These are phyloP conservation scores for Celoporthe dispersa DNA, from an alignment of 2,329 filamentous ascomycete genomes.

Conservation along the genomic window DNA sequence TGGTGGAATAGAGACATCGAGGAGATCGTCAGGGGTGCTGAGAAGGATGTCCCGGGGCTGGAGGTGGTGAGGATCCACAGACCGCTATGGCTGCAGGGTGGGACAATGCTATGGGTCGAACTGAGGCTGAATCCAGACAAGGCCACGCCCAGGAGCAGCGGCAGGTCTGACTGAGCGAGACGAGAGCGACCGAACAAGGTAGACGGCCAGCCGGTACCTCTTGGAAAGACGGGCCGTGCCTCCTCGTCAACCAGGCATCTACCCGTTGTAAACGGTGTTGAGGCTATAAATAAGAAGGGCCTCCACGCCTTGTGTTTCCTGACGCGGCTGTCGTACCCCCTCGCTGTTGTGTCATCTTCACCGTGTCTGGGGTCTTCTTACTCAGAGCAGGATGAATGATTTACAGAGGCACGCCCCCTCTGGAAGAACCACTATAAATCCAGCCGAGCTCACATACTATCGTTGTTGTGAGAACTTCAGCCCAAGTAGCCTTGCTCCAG, in stretches of 20 bases:
- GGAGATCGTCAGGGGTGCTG: constrained; percentile 56
- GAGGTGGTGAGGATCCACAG: constrained; percentile 59
- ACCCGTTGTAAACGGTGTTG: not conserved
- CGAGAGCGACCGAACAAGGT: not conserved
- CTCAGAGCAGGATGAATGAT: not conserved
- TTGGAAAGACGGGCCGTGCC: constrained; percentile 1
- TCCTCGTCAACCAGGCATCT: not conserved
- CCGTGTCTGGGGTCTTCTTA: not conserved
- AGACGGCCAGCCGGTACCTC: not conserved
- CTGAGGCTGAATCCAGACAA: constrained; percentile 45
- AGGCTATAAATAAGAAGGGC: not conserved
- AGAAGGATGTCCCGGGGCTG: constrained; percentile 53
- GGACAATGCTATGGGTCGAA: constrained; percentile 64
- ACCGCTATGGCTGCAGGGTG: constrained; percentile 57
- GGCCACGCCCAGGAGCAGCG: constrained; percentile 1
- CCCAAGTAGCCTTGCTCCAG: not conserved
- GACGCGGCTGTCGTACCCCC: not conserved
- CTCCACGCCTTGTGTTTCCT: not conserved
- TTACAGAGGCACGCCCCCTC: not conserved
- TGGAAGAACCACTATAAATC: not conserved
- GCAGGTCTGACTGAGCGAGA: not conserved
- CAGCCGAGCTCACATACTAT: not conserved
- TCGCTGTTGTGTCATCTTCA: not conserved
- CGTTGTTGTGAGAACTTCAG: not conserved
- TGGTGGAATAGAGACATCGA: constrained; percentile 72